Conservation (phyloP, 2,329 filamentous ascomycete species). For the Dactylellina leptospora region DNA sequence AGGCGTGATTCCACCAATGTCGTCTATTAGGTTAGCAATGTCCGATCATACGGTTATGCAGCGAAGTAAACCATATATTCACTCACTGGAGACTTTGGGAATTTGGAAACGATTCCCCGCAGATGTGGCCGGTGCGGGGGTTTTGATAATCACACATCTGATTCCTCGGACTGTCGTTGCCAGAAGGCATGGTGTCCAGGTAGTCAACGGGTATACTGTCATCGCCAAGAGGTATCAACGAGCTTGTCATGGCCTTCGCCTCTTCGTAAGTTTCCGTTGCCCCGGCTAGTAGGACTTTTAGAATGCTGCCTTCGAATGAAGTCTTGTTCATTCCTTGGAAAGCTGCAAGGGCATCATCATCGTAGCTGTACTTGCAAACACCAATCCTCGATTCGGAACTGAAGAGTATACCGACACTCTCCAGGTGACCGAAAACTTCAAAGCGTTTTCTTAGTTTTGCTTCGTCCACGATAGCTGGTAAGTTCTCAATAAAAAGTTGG, state of each 20-base stretch:
- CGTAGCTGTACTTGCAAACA: conserved; percentile 28
- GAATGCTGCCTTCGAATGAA: conserved; percentile 29
- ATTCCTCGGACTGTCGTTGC: conserved; percentile 18
- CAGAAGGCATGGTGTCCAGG: conserved; percentile 1
- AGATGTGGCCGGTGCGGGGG: conserved; percentile 32
- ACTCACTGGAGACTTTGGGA: conserved; percentile 24
- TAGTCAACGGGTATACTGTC: conserved; percentile 5
- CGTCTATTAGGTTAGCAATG: conserved; percentile 21
- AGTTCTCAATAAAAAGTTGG: conserved; percentile 41
- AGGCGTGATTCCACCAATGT: conserved; percentile 48
- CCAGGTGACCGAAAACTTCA: conserved; percentile 44
- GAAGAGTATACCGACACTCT: conserved; percentile 23
- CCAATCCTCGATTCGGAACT: conserved; percentile 29
- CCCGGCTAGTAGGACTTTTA: conserved; percentile 30
- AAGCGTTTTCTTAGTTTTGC: conserved; percentile 45
- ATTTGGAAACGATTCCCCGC: conserved; percentile 34
- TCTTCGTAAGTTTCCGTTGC: conserved; percentile 45
- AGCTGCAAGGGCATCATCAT: conserved; percentile 44
- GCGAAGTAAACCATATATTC: background rate
- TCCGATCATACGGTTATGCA: too few relatives aligned
- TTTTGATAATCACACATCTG: conserved; percentile 52
- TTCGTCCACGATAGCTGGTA: conserved; percentile 37
- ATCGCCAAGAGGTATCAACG: background rate
- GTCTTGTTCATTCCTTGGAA: conserved; percentile 50
- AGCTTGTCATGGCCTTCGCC: conserved; percentile 14